Conservation (phyloP, 108 stramenopile species). For the Stephanodiscus triporus region DNA sequence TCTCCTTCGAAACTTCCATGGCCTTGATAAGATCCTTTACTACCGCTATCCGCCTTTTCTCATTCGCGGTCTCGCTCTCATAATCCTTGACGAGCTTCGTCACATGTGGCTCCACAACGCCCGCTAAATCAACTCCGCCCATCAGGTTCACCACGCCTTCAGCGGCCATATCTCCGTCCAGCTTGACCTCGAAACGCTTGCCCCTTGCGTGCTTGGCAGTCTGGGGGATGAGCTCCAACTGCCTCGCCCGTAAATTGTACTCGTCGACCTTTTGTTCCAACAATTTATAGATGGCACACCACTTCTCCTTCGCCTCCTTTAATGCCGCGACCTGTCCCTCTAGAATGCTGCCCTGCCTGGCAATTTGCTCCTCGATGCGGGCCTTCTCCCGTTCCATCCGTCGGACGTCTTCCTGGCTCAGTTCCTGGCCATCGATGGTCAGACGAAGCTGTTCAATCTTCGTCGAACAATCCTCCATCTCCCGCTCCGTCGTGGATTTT, state of each 20-base stretch:
- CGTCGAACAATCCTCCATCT: slow-evolving; percentile 44
- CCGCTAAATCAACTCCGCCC: slow-evolving; percentile 59
- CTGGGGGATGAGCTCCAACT: slow-evolving; percentile 62
- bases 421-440: slow-evolving; percentile 59
- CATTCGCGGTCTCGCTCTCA: slow-evolving; percentile 24
- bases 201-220: slow-evolving; percentile 51
- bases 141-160: slow-evolving; percentile 43
- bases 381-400: slow-evolving; percentile 71
- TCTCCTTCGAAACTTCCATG: slow-evolving; percentile 47
- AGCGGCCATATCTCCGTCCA: slow-evolving; percentile 48
- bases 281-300: slow-evolving; percentile 39
- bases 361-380: slow-evolving; percentile 69
- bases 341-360: slow-evolving; percentile 40
- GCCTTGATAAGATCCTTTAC: slow-evolving; percentile 62
- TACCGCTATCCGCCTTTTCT: slow-evolving; percentile 52
- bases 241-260: slow-evolving; percentile 58
- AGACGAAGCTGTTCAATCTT: slow-evolving; percentile 56
- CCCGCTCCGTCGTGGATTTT: slow-evolving; percentile 58
- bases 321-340: slow-evolving; percentile 53
- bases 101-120: slow-evolving; percentile 45
- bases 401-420: slow-evolving; percentile 71
- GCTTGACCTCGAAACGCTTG: slow-evolving; percentile 40
- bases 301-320: slow-evolving; percentile 56
- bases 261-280: slow-evolving; percentile 55
- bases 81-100: slow-evolving; percentile 38